Percentiles rank a stretch among this genome's conserved stretches.
phyloP scores from a whole-genome alignment of 352 stramenopile genomes.

The Pilasporangium apinafurcum region DNA sequence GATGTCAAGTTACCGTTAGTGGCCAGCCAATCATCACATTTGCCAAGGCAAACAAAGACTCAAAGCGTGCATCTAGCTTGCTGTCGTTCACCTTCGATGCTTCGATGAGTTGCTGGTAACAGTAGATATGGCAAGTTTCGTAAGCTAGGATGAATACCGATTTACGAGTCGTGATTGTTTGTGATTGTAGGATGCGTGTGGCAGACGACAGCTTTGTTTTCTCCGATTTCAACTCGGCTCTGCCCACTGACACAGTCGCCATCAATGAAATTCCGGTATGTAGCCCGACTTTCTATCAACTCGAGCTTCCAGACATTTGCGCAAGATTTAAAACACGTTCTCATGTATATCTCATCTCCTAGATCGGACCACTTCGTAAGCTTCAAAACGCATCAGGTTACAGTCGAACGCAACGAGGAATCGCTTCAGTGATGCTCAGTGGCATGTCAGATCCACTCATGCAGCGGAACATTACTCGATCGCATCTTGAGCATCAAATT shows the following conservation, averaged over 20 bases:
- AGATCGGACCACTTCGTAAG: conserved; percentile 69
- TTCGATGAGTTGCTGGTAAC: conserved; percentile 72
- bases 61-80: conserved; percentile 42
- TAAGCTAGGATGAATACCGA: background rate
- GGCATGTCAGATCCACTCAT: conserved; percentile 63
- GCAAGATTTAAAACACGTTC: no score
- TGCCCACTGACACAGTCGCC: conserved; percentile 65
- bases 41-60: conserved; percentile 47
- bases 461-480: conserved; percentile 77
- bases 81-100: conserved; percentile 78
- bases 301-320: background rate
- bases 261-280: conserved; percentile 63
- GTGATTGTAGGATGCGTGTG: conserved; percentile 64
- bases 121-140: background rate
- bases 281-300: background rate
- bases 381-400: conserved; percentile 81
- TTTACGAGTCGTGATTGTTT: background rate
- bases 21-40: conserved; percentile 83
- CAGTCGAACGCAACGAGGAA: conserved; percentile 53
- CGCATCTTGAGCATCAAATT: conserved; percentile 81
- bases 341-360: background rate
- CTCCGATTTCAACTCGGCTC: conserved; percentile 73
- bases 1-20: conserved; percentile 58
- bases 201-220: conserved; percentile 82
- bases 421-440: conserved; percentile 63